These are phyloP conservation scores for Cercospora sp. DNA, from an alignment of 2,329 filamentous ascomycete genomes.

Conservation along the genomic window DNA sequence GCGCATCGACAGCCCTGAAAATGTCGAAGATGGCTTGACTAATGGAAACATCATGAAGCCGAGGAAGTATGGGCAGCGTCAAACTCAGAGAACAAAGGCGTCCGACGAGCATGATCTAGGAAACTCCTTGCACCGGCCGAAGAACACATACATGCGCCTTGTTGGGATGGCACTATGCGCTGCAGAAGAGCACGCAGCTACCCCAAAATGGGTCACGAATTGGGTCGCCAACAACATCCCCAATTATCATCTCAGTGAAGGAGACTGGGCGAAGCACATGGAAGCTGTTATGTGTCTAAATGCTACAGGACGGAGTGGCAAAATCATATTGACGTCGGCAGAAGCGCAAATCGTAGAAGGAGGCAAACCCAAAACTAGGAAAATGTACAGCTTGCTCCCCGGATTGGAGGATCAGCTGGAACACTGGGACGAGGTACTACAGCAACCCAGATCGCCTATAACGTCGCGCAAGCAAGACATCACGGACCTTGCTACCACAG, in stretches of 20 bases:
- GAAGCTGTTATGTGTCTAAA: slow-evolving; percentile 23
- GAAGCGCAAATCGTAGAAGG: slow-evolving; percentile 4
- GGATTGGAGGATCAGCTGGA: slow-evolving; percentile 24
- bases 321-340: background rate
- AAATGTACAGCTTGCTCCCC: slow-evolving; percentile 26
- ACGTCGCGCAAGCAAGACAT: background rate
- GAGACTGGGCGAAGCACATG: slow-evolving; percentile 24
- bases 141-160: slow-evolving; percentile 27
- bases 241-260: slow-evolving; percentile 22
- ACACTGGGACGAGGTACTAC: slow-evolving; percentile 31
- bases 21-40: background rate
- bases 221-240: slow-evolving; percentile 37
- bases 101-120: slow-evolving; percentile 25
- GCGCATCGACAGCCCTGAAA: background rate
- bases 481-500: background rate
- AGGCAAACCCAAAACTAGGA: background rate
- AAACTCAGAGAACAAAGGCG: background rate
- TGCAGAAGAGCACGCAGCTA: slow-evolving; percentile 27
- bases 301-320: slow-evolving; percentile 13
- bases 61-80: background rate
- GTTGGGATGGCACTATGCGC: slow-evolving; percentile 36
- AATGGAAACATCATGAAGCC: background rate
- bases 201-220: slow-evolving; percentile 20
- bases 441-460: slow-evolving; percentile 16
- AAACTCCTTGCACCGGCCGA: slow-evolving; percentile 25